Conservation (phyloP, 2,329 filamentous ascomycete genomes). For the Lecanicillium sp. region DNA sequence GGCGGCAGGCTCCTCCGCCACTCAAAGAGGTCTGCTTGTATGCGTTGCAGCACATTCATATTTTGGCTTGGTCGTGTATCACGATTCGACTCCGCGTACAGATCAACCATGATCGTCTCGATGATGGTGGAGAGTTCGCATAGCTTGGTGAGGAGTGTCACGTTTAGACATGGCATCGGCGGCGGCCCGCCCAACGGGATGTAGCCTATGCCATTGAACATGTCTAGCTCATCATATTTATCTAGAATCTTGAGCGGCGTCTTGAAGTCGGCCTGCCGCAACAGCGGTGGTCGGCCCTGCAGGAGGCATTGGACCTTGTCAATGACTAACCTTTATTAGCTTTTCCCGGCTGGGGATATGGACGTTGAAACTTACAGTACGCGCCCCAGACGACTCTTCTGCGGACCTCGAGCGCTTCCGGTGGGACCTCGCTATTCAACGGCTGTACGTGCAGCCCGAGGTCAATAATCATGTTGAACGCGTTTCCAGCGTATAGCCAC, state of each 20-base stretch:
- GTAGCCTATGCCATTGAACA: constrained; percentile 35
- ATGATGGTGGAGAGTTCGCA: too few species aligned
- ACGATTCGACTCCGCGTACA: too few species aligned
- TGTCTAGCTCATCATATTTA: constrained; percentile 41
- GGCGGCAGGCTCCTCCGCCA: too few species aligned
- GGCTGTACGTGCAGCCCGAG: constrained; percentile 40
- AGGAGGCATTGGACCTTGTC: constrained; percentile 48
- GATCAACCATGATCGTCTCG: too few species aligned
- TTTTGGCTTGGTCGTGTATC: too few species aligned
- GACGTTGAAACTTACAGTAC: constrained; percentile 10
- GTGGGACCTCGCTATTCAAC: constrained; percentile 18
- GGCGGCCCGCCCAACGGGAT: constrained; percentile 15
- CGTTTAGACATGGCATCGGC: constrained; percentile 29
- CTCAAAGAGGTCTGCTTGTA: too few species aligned
- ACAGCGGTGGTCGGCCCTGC: constrained; percentile 38
- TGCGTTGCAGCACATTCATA: too few species aligned
- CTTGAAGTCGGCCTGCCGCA: constrained; percentile 33
- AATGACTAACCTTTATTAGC: constrained; percentile 12
- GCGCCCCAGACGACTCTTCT: constrained; percentile 26
- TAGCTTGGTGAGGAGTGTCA: constrained; percentile 31
- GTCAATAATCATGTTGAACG: constrained; percentile 48
- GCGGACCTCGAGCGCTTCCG: constrained; percentile 36
- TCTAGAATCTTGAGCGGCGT: constrained; percentile 39
- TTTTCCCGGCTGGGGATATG: too few species aligned
- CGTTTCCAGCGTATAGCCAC: constrained; percentile 48